Percentiles rank a stretch among this genome's conserved stretches.
These are phyloP conservation scores for Paulinella micropora DNA, from an alignment of 78 protist species.

Conservation along the genomic window DNA sequence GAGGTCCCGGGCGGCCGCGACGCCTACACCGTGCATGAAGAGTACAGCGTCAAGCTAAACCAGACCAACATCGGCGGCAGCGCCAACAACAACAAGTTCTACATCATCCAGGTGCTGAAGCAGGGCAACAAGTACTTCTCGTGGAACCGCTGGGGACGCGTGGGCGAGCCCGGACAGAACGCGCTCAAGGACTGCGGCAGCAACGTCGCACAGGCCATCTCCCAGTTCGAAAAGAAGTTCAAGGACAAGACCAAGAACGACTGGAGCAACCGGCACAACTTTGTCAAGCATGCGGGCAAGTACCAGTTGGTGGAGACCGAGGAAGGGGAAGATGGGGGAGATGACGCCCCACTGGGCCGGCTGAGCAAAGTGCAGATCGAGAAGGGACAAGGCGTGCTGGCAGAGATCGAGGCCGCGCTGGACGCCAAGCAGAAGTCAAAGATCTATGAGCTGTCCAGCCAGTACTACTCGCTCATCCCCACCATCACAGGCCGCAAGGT, in stretches of 20 bases:
- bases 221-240: constrained; percentile 24
- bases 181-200: background rate
- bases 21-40: background rate
- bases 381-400: constrained; percentile 22
- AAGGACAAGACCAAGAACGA: constrained; percentile 25
- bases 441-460: background rate
- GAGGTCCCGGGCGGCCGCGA: no score
- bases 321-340: constrained; percentile 24
- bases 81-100: constrained; percentile 36
- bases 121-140: background rate
- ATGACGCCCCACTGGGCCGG: constrained; percentile 19
- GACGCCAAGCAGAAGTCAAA: background rate
- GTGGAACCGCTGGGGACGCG: constrained; percentile 39
- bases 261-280: background rate
- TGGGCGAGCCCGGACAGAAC: constrained; percentile 30
- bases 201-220: background rate
- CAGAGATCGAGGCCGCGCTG: background rate
- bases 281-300: background rate
- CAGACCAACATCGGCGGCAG: constrained; percentile 30
- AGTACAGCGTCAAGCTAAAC: constrained; percentile 8
- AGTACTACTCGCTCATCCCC: constrained; percentile 41
- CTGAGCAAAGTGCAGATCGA: constrained; percentile 14
- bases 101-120: constrained; percentile 28
- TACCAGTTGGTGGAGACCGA: constrained; percentile 25
- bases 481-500: no score